Percentiles rank a stretch among this genome's conserved stretches.
These are phyloP conservation scores for Barnettozyma hawaiiensis DNA, from an alignment of 1,139 yeast species.

Conservation along the genomic window DNA sequence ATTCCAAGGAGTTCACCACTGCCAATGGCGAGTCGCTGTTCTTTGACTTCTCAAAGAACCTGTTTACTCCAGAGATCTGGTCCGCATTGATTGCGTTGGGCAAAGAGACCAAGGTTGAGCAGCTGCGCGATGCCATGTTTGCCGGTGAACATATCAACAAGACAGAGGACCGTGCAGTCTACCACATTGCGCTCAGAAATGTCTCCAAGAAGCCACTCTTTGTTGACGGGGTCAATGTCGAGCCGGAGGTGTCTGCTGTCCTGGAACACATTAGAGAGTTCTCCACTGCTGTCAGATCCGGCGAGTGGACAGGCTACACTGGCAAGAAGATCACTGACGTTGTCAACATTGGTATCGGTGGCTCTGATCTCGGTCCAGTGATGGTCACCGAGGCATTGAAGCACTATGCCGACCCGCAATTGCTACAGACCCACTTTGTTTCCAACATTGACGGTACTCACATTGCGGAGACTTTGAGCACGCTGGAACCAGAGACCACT, in stretches of 20 bases:
- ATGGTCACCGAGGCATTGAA: slow-evolving; percentile 98
- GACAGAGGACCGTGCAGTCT: slow-evolving; percentile 96
- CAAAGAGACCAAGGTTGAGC: slow-evolving; percentile 82
- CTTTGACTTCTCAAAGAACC: slow-evolving; percentile 92
- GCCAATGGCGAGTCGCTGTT: slow-evolving; percentile 82
- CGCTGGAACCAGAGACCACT: slow-evolving; percentile 82
- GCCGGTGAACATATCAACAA: slow-evolving; percentile 89
- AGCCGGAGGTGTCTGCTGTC: slow-evolving; percentile 85
- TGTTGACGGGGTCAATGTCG: slow-evolving; percentile 86
- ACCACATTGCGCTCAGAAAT: slow-evolving; percentile 94
- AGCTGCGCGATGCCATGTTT: slow-evolving; percentile 85
- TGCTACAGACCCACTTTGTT: slow-evolving; percentile 78
- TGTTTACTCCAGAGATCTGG: slow-evolving; percentile 79
- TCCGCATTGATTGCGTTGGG: slow-evolving; percentile 68
- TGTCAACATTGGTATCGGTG: slow-evolving; percentile 98
- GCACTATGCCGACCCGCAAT: slow-evolving; percentile 70
- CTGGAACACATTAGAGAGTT: slow-evolving; percentile 95
- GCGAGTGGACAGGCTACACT: slow-evolving; percentile 94
- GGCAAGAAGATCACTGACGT: slow-evolving; percentile 91
- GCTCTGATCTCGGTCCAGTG: slow-evolving; percentile 97
- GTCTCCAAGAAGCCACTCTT: slow-evolving; percentile 74
- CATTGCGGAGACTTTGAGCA: slow-evolving; percentile 82
- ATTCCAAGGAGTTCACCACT: slow-evolving; percentile 71
- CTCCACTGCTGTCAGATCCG: slow-evolving; percentile 82
- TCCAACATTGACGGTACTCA: slow-evolving; percentile 99